These are phyloP conservation scores for Blastocystis sp. DNA, from an alignment of 352 stramenopile species.

Conservation along the genomic window DNA sequence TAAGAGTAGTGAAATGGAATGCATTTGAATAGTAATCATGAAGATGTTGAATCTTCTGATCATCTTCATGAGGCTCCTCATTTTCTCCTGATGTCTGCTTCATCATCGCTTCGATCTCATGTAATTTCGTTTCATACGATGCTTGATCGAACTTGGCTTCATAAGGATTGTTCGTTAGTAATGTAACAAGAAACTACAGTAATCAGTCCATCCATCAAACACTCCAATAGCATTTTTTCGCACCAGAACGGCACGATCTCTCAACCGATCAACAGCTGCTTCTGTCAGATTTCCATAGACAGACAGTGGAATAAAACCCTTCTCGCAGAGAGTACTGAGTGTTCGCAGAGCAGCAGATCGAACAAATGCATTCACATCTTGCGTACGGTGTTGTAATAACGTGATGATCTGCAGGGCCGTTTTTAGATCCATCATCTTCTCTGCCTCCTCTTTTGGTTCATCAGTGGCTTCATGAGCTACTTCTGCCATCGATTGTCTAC, in stretches of 20 bases:
- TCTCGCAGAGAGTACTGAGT: slow-evolving; percentile 77
- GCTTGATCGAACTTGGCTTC: slow-evolving; percentile 78
- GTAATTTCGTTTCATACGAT: slow-evolving; percentile 64
- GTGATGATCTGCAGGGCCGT: slow-evolving; percentile 74
- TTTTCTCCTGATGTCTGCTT: slow-evolving; percentile 65
- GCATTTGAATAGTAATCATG: slow-evolving; percentile 83
- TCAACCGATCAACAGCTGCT: slow-evolving; percentile 79
- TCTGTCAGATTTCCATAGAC: slow-evolving; percentile 70
- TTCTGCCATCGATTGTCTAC: slow-evolving; percentile 4
- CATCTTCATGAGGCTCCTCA: slow-evolving; percentile 71
- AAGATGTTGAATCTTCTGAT: slow-evolving; percentile 72
- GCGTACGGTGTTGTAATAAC: slow-evolving; percentile 79
- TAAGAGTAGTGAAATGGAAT: slow-evolving; percentile 83
- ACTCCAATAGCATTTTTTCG: slow-evolving; percentile 72
- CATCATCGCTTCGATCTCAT: slow-evolving; percentile 66
- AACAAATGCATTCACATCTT: slow-evolving; percentile 85
- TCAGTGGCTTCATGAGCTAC: neutral
- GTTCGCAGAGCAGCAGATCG: slow-evolving; percentile 82
- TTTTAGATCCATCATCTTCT: slow-evolving; percentile 13
- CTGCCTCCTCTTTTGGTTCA: slow-evolving; percentile 3
- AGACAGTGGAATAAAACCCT: slow-evolving; percentile 75
- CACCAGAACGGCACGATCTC: slow-evolving; percentile 86
- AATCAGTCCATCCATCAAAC: neutral
- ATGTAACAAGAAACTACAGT: slow-evolving; percentile 72
- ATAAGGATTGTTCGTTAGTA: slow-evolving; percentile 88